Conservation (phyloP, 352 stramenopile genomes). For the Globisporangium cylindrosporum region DNA sequence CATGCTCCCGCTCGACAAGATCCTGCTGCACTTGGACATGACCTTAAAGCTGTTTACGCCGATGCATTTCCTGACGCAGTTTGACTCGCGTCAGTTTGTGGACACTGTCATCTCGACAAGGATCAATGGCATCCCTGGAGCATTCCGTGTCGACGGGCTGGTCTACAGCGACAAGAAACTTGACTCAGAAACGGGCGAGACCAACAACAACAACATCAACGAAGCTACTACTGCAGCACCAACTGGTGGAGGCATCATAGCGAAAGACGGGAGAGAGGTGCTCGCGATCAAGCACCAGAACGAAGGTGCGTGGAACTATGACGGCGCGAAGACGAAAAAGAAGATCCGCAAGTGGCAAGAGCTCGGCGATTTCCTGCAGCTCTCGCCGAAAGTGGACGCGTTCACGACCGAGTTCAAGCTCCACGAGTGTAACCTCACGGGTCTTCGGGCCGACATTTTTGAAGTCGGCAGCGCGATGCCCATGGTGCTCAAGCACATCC, state of each 20-base stretch:
- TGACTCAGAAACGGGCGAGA: background rate
- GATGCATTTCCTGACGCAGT: constrained; percentile 45
- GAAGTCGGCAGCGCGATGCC: constrained; percentile 82
- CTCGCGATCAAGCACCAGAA: constrained; percentile 42
- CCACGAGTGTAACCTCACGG: constrained; percentile 64
- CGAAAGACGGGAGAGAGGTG: constrained; percentile 29
- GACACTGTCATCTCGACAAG: constrained; percentile 72
- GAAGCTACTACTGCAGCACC: background rate
- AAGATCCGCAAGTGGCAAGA: constrained; percentile 67
- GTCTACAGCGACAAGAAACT: constrained; percentile 24
- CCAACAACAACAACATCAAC: constrained; percentile 2
- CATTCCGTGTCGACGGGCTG: constrained; percentile 64
- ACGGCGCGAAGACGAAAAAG: constrained; percentile 64
- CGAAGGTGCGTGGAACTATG: constrained; percentile 55
- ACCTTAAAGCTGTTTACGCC: constrained; percentile 55
- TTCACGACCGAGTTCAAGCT: constrained; percentile 40
- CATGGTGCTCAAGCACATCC: constrained; percentile 83
- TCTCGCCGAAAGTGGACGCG: constrained; percentile 59
- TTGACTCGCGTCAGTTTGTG: constrained; percentile 46
- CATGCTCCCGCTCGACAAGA: constrained; percentile 56
- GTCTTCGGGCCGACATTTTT: constrained; percentile 75
- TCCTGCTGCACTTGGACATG: constrained; percentile 65
- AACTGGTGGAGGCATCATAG: constrained; percentile 20
- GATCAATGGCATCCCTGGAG: constrained; percentile 57
- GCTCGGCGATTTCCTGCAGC: constrained; percentile 50